Evolutionary conservation across 1,284 basidiomycete genomes (phyloP), one percentile per base, ranked within the genome.

Genomic region (Rhodotorula sp.): DNA sequence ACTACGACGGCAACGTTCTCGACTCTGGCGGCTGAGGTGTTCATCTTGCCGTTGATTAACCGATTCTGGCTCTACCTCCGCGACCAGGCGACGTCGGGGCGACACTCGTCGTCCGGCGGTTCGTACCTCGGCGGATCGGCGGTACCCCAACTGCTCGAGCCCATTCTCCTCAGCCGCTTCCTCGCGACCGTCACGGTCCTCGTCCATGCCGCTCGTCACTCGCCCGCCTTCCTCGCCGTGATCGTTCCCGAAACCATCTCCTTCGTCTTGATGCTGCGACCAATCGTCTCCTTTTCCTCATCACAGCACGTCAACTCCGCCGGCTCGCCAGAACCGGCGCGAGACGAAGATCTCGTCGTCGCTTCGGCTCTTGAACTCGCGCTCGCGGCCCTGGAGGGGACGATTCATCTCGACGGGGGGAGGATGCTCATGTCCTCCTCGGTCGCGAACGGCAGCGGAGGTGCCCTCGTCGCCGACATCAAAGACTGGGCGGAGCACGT

Each of bases 31-130:
- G 90, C 90, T 1, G 91, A 93, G 78, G 88, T 83, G 80, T 97
- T 95, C 81, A 86, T 97, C 64, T 87, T 89, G 66, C 95, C 95
- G 0, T 83, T 97, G 47, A 86, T 97, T 79, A 91, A 93, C 77
- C 87, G 89, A 14, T 95, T 97, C 81, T 95, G 93, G 91, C 79
- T 86, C n/a, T 91, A 93, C 81, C 86, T 94, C 57, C 87, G 90
- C 21, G 91, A 94, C 77, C 88, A 91, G 77, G 86, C 90, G 74
- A 85, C 86, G 59, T 89, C 88, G 3, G 82, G 86, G 0, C 83
- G 84, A 64, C 83, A 81, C 81, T 80, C 60, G 38, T 89, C 75
- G 6, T 57, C 64, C 3, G 87, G 89, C 0, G 93, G 92, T 1
- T 48, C 70, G 2, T 74, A 74, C 66, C 45, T 56, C 4, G 71